phyloP scores from a whole-genome alignment of 805 yeast genomes.

The Saturnispora mendoncae region DNA sequence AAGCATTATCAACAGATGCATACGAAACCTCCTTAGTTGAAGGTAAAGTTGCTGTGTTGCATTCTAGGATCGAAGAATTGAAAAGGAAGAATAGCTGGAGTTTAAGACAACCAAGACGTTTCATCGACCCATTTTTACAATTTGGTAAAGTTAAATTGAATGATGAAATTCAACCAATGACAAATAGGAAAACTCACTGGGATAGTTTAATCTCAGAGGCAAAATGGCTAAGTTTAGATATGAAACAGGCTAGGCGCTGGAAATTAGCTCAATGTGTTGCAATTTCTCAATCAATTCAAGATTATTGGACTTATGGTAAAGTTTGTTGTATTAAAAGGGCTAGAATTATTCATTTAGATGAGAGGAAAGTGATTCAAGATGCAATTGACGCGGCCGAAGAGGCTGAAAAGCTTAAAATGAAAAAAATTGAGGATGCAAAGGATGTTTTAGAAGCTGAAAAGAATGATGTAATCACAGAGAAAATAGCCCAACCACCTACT shows the following conservation, averaged over 20 bases:
- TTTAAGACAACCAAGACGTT: slow-evolving; percentile 70
- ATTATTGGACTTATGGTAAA: slow-evolving; percentile 73
- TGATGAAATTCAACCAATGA: slow-evolving; percentile 17
- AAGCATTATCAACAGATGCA: slow-evolving; percentile 74
- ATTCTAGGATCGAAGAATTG: slow-evolving; percentile 85
- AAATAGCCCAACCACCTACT: not conserved
- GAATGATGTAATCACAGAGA: too few species aligned
- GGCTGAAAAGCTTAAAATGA: not conserved
- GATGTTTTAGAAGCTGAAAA: not conserved
- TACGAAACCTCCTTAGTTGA: slow-evolving; percentile 81
- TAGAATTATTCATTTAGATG: slow-evolving; percentile 30
- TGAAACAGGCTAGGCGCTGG: slow-evolving; percentile 58
- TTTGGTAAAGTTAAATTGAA: slow-evolving; percentile 19
- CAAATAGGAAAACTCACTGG: slow-evolving; percentile 49
- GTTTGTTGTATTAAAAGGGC: slow-evolving; percentile 52
- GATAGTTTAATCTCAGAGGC: slow-evolving; percentile 67
- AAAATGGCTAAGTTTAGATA: slow-evolving; percentile 76
- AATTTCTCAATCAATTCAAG: slow-evolving; percentile 64
- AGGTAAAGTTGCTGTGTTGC: slow-evolving; percentile 82
- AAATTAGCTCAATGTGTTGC: slow-evolving; percentile 62
- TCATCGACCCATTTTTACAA: slow-evolving; percentile 51
- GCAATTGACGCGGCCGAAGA: slow-evolving; percentile 11
- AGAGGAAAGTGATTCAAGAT: slow-evolving; percentile 7
- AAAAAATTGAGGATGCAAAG: slow-evolving; percentile 7
- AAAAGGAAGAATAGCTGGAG: slow-evolving; percentile 88